A percentile compares a stretch with the other conserved stretches of the same genome.
Conservation (phyloP, 106 monocot species). For the Amphibolis antarctica region DNA sequence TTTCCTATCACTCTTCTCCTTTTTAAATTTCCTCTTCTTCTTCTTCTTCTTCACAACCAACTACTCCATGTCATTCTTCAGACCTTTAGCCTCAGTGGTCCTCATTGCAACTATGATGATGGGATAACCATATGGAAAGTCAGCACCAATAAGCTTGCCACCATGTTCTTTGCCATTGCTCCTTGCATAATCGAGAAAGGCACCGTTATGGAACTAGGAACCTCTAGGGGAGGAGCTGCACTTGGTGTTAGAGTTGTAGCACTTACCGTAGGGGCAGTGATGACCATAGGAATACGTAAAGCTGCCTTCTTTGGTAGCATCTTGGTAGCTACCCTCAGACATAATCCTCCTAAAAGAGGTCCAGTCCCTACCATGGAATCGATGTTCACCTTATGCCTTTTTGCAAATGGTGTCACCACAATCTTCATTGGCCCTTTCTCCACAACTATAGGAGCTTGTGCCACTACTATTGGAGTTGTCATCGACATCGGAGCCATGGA, state of each 20-base stretch:
- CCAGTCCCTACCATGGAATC: constrained; percentile 53
- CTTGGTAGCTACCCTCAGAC: constrained; percentile 51
- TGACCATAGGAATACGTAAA: background rate
- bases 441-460: background rate
- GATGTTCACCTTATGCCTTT: constrained; percentile 87
- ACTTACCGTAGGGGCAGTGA: constrained; percentile 2
- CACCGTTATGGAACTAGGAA: constrained; percentile 53
- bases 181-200: constrained; percentile 84
- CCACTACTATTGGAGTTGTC: background rate
- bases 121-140: constrained; percentile 84
- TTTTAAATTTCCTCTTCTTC: constrained; percentile 36
- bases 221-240: constrained; percentile 13
- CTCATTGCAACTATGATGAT: constrained; percentile 47
- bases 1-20: constrained; percentile 14
- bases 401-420: constrained; percentile 63
- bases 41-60: constrained; percentile 64
- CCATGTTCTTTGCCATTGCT: constrained; percentile 93
- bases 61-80: constrained; percentile 34
- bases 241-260: constrained; percentile 7
- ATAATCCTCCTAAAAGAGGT: constrained; percentile 66
- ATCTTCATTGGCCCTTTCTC: constrained; percentile 25
- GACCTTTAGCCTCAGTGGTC: constrained; percentile 59
- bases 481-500: constrained; percentile 4
- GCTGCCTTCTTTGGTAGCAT: constrained; percentile 35
- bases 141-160: constrained; percentile 79